Conservation (phyloP, 352 stramenopile genomes). For the Globisporangium alternatum region DNA sequence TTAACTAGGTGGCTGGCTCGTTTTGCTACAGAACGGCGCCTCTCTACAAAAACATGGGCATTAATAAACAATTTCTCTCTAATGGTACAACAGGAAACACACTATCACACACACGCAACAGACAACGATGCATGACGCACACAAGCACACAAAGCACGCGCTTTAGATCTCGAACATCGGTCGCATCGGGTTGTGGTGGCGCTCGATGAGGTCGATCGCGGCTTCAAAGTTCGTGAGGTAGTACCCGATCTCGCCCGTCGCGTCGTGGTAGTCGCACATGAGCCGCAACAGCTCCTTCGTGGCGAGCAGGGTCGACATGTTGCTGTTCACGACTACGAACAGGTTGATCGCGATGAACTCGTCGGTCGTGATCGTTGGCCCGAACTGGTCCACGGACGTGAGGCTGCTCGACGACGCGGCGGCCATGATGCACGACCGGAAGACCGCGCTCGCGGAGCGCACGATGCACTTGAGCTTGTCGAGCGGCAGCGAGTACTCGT, state of each 20-base stretch:
- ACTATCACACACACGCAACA: not conserved
- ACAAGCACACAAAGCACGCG: not conserved
- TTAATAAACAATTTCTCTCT: conserved; percentile 13
- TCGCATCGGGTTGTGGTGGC: conserved; percentile 35
- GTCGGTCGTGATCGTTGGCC: conserved; percentile 51
- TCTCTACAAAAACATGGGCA: conserved; percentile 8
- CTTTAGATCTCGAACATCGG: conserved; percentile 27
- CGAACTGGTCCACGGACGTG: conserved; percentile 37
- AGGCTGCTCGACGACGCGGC: conserved; percentile 28
- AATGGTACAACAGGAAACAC: conserved; percentile 8
- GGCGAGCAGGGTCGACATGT: conserved; percentile 39
- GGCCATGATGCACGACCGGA: conserved; percentile 28
- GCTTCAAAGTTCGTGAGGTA: conserved; percentile 73
- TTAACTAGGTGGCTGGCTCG: not conserved
- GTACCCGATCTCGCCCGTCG: conserved; percentile 65
- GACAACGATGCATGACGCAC: too few relatives aligned
- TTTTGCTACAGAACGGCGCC: not conserved
- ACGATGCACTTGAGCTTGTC: conserved; percentile 77
- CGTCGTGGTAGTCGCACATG: conserved; percentile 57
- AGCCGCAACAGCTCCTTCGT: conserved; percentile 54
- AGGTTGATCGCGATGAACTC: conserved; percentile 66
- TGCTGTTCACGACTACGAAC: conserved; percentile 55
- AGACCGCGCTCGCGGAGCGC: conserved; percentile 52
- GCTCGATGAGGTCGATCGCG: conserved; percentile 53
- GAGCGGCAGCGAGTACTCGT: conserved; percentile 55